Conservation (phyloP, 768 basidiomycete species). For the Gloeopeniophorella convolvens region DNA sequence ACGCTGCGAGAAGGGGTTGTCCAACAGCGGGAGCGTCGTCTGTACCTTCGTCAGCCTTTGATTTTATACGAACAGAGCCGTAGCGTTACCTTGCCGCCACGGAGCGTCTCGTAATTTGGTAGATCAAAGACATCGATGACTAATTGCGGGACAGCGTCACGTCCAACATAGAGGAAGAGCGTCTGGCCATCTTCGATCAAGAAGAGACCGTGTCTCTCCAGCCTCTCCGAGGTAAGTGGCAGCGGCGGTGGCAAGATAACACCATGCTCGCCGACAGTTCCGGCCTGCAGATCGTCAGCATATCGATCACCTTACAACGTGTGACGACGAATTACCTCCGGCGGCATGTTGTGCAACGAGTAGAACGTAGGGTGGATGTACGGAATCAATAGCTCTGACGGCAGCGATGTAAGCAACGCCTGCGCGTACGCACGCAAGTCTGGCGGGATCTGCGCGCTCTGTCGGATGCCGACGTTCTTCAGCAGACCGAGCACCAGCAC, state of each 20-base stretch:
- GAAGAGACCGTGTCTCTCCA: conserved; percentile 93
- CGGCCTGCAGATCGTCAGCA: conserved; percentile 47
- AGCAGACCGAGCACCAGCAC: conserved; percentile 82
- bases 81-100: conserved; percentile 78
- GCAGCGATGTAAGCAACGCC: conserved; percentile 82
- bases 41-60: no score
- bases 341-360: conserved; percentile 92
- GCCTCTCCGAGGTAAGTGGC: conserved; percentile 88
- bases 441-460: conserved; percentile 95
- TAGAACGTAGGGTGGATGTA: conserved; percentile 96
- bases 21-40: conserved; percentile 85
- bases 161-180: conserved; percentile 97
- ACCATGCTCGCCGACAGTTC: conserved; percentile 85
- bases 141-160: conserved; percentile 94
- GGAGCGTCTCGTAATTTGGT: conserved; percentile 79
- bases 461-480: conserved; percentile 94
- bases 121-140: conserved; percentile 92
- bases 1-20: conserved; percentile 94
- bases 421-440: conserved; percentile 96
- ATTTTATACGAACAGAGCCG: no score
- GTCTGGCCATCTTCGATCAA: conserved; percentile 97
- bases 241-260: conserved; percentile 82
- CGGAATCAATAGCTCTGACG: conserved; percentile 84
- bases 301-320: neutral
- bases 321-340: conserved; percentile 52